These are phyloP conservation scores for Phytophthora sp. DNA, from an alignment of 352 stramenopile species.

Conservation along the genomic window DNA sequence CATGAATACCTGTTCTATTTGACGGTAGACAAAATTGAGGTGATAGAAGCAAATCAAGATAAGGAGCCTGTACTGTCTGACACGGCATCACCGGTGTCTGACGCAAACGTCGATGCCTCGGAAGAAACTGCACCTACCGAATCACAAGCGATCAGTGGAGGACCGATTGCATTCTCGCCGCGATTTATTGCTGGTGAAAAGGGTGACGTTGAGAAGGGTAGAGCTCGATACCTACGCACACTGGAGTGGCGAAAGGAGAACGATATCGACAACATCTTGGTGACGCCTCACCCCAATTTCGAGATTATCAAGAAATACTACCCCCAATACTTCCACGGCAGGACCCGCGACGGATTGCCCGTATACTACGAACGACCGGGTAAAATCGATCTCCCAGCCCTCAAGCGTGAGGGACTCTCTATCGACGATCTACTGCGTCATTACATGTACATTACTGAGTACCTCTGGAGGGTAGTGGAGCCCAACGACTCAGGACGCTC, in stretches of 20 bases:
- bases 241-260: slow-evolving; percentile 89
- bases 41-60: slow-evolving; percentile 69
- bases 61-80: slow-evolving; percentile 27
- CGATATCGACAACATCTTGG: slow-evolving; percentile 87
- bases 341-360: slow-evolving; percentile 71
- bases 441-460: slow-evolving; percentile 95
- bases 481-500: slow-evolving; percentile 72
- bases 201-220: slow-evolving; percentile 81
- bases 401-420: slow-evolving; percentile 87
- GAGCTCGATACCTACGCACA: slow-evolving; percentile 74
- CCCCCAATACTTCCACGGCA: slow-evolving; percentile 90
- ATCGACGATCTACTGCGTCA: slow-evolving; percentile 89
- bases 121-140: slow-evolving; percentile 11
- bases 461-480: slow-evolving; percentile 87
- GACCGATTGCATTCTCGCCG: slow-evolving; percentile 74
- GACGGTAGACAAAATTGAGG: slow-evolving; percentile 66
- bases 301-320: slow-evolving; percentile 93
- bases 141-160: slow-evolving; percentile 48
- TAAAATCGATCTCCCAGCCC: slow-evolving; percentile 85
- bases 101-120: slow-evolving; percentile 12
- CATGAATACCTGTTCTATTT: slow-evolving; percentile 55
- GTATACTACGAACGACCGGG: slow-evolving; percentile 89
- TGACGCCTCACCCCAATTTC: slow-evolving; percentile 81
- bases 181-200: slow-evolving; percentile 88
- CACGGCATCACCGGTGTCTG: slow-evolving; percentile 31